A percentile compares a stretch with the other conserved stretches of the same genome.
Evolutionary conservation across 2,329 filamentous ascomycete genomes (phyloP).

Genomic region (Aspergillus vadensis): DNA sequence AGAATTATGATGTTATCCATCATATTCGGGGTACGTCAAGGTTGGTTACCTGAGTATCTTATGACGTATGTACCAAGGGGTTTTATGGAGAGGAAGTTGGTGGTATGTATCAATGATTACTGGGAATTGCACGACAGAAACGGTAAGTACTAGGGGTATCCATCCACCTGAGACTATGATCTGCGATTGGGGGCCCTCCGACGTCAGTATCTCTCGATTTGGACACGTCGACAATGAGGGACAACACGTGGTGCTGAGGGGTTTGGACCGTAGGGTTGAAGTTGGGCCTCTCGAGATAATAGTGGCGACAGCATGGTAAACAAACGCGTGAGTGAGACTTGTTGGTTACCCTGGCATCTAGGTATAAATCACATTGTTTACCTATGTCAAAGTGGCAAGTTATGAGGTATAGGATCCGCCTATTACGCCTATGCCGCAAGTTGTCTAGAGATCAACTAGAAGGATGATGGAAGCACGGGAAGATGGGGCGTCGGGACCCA

Average conservation of each 20-base stretch:
- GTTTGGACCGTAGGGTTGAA: constrained; percentile 1
- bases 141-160: background rate
- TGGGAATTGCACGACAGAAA: background rate
- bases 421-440: too few relatives aligned
- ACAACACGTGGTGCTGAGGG: constrained; percentile 21
- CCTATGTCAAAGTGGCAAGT: too few relatives aligned
- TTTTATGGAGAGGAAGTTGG: background rate
- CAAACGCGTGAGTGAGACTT: background rate
- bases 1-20: background rate
- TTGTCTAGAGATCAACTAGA: background rate
- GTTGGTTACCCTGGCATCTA: background rate
- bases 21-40: background rate
- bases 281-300: background rate
- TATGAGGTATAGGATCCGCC: too few relatives aligned
- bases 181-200: constrained; percentile 4
- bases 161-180: constrained; percentile 1
- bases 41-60: background rate
- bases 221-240: constrained; percentile 18
- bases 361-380: background rate
- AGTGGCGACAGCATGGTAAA: background rate
- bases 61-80: background rate
- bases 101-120: constrained; percentile 2
- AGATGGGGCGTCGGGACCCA: background rate
- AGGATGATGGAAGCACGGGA: background rate
- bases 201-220: constrained; percentile 4